Evolutionary conservation across 495 filamentous ascomycete species (phyloP).

Genomic region (Neurospora sp.): DNA sequence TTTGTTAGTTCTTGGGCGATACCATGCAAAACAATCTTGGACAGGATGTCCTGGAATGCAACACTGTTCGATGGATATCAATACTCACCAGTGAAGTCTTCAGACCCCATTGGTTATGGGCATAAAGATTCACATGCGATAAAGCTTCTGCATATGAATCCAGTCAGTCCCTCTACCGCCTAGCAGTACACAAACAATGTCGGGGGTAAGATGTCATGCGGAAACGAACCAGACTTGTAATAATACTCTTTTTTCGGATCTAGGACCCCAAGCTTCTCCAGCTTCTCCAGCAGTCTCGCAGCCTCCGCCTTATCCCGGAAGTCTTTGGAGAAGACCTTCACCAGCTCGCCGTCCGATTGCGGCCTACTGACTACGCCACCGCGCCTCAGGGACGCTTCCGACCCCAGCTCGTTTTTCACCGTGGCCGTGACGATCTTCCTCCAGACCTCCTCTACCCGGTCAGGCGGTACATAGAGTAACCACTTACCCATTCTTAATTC

Average conservation of each 20-base stretch:
- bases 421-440: slow-evolving; percentile 50
- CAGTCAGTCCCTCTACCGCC: background rate
- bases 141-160: background rate
- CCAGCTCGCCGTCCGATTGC: slow-evolving; percentile 29
- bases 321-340: slow-evolving; percentile 71
- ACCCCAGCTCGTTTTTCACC: slow-evolving; percentile 53
- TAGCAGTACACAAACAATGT: background rate
- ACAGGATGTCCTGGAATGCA: background rate
- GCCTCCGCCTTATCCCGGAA: slow-evolving; percentile 61
- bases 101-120: background rate
- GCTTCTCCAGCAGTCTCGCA: slow-evolving; percentile 47
- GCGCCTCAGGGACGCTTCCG: slow-evolving; percentile 58
- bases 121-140: background rate
- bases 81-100: background rate
- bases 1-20: background rate
- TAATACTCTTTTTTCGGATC: slow-evolving; percentile 47
- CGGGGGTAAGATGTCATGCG: background rate
- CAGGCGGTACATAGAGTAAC: slow-evolving; percentile 63
- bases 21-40: background rate
- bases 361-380: slow-evolving; percentile 22
- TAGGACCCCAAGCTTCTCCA: slow-evolving; percentile 52
- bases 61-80: background rate
- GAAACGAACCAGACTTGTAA: slow-evolving; percentile 56
- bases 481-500: slow-evolving; percentile 37
- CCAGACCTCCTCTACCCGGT: slow-evolving; percentile 56